Evolutionary conservation across 1,139 yeast genomes (phyloP), one percentile per base, ranked within the genome.

Genomic region (Candida smagusa): DNA sequence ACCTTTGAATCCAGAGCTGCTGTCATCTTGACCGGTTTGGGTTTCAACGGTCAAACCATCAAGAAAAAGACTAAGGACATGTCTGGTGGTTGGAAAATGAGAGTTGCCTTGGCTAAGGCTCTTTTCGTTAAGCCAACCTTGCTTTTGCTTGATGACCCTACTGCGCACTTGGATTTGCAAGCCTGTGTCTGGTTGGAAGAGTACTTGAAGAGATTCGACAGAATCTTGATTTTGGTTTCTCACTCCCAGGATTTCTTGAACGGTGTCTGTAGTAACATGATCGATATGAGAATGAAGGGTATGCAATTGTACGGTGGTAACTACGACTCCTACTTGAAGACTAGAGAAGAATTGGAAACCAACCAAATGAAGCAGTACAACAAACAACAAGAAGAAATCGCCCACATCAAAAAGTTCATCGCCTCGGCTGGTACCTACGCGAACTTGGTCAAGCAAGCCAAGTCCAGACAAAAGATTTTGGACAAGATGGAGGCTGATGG

Each of bases 401-500:
- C 83, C 32, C 98, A 92, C 68, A 94, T 94, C 68, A 94, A 92
- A 78, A 92, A 92, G 73, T 92, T 92, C 64, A 94, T 92, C 72
- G 98, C 98, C 37, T 86, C 96, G 53, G 98, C 98, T 47, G 98
- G 99, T 90, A 94, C 98, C 44, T 94, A 92, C 72, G 98, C 99
- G 47, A 94, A 94, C 72, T 78, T 92, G 76, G 98, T 94, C 43
- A 87, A 86, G 68, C 98, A 92, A 73, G 99, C 99, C 48, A 92
- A 92, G 70, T 92, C 98, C 33, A 88, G 97, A 74, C 98, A 94
- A 78, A 92, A 94, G 83, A 94, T 92, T 62, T 78, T 92, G 68
- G 98, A 92, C 71, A 94, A 94, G 82, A 94, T 92, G 98, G 98
- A 92, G 72, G 98, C 98, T 52, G 98, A 92, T 63, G 99, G 98